A percentile compares a stretch with the other conserved stretches of the same genome.
These are phyloP conservation scores for Coprinopsis sp. DNA, from an alignment of 768 basidiomycete species.

Conservation along the genomic window DNA sequence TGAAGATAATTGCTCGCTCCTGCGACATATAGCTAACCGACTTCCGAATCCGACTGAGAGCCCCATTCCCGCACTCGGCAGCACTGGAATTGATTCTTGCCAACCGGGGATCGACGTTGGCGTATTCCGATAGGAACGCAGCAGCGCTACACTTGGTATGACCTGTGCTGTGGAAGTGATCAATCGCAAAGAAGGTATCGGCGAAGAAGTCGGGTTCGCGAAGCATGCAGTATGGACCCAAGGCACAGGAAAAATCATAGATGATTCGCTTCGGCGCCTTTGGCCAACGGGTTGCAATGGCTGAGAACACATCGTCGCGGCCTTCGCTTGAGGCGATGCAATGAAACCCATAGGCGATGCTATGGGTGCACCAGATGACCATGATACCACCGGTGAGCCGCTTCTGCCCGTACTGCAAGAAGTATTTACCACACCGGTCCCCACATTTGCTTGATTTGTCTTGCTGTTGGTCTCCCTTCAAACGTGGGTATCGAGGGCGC, in stretches of 20 bases:
- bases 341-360: conserved; percentile 30
- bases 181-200: conserved; percentile 30
- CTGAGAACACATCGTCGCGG: conserved; percentile 35
- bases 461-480: not conserved
- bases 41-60: conserved; percentile 23
- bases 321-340: conserved; percentile 33
- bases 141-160: conserved; percentile 30
- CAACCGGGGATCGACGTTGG: conserved; percentile 20
- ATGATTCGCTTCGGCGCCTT: conserved; percentile 23
- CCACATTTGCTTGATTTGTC: not conserved
- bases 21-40: conserved; percentile 27
- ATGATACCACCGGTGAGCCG: conserved; percentile 26
- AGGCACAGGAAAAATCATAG: no score
- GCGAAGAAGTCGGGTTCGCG: conserved; percentile 25
- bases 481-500: not conserved
- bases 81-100: conserved; percentile 26
- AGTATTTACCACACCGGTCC: conserved; percentile 4
- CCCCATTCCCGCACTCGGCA: conserved; percentile 28
- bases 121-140: conserved; percentile 24
- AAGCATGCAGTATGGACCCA: conserved; percentile 29
- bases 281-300: conserved; percentile 29
- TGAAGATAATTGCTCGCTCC: conserved; percentile 22
- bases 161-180: conserved; percentile 28
- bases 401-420: conserved; percentile 11
- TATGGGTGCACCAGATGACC: conserved; percentile 29